Evolutionary conservation across 2,329 filamentous ascomycete genomes (phyloP), one percentile per base, ranked within the genome.

Genomic region (Colletotrichum tofieldiae): DNA sequence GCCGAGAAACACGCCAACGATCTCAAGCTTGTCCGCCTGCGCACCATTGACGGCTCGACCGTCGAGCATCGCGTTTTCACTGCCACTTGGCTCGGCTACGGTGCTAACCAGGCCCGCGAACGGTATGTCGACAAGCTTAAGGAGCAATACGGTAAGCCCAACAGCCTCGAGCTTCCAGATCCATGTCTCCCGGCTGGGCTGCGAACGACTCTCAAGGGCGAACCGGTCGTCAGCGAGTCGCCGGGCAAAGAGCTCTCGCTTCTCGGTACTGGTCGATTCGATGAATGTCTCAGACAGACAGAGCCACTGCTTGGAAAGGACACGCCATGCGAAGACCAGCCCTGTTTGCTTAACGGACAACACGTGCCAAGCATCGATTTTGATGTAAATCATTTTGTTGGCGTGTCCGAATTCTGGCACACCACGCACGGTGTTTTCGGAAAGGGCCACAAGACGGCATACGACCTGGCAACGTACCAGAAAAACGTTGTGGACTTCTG

Each of bases 321-420:
- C 79, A 91, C 92, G 65, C 91, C 93, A 1, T 99, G 96, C 79
- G 84, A 89, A 5, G 93, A 98, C 78, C 84, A 92, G 35, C 96
- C 97, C 0, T 99, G 96, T 81, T 85, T 99, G 43, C 86, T 99
- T 49, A 94, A 98, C 77, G 95, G 96, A 0, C 91, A 96, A 74
- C 95, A 98, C 79, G 95, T 96, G 1, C 96, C 96, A 1, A 94
- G 94, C 4, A 98, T 99, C 75, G 96, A 99, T 80, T 99, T 98
- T 78, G 93, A 96, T 74, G 92, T 98, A 45, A 99, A 99, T 77
- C 97, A 98, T 81, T 99, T 99, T 78, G 92, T 99, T 37, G 96
- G 96, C 14, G 96, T 99, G 4, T 98, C 96, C 1, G 96, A 99
- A 80, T 99, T 97, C 82, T 99, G 96, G 96, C 96, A 99, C 81